These are phyloP conservation scores for Balamuthia mandrillaris DNA, from an alignment of 208 protist species.

Conservation along the genomic window DNA sequence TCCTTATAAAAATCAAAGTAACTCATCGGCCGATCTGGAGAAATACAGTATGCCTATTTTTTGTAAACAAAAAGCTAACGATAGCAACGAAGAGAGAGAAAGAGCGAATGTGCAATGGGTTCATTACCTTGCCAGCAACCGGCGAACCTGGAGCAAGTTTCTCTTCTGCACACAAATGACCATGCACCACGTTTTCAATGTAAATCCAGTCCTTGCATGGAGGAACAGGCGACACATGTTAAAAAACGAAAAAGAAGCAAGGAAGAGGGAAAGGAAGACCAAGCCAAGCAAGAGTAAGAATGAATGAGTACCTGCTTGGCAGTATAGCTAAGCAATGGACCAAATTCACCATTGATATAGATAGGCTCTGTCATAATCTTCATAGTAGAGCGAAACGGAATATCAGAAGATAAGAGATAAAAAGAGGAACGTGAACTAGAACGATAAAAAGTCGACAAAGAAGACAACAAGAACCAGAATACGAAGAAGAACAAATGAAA, in stretches of 20 bases:
- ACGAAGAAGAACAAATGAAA: background rate
- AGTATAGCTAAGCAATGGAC: background rate
- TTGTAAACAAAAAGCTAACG: background rate
- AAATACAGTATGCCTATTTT: slow-evolving; percentile 21
- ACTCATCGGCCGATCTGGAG: background rate
- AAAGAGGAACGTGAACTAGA: background rate
- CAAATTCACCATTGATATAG: background rate
- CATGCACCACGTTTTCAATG: slow-evolving; percentile 58
- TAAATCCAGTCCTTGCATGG: slow-evolving; percentile 53
- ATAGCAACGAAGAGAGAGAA: background rate
- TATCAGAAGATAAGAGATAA: background rate
- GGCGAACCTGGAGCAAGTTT: background rate
- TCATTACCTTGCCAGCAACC: background rate
- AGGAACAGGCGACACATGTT: background rate
- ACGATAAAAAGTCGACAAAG: background rate
- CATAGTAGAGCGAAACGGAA: background rate
- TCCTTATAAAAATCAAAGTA: background rate
- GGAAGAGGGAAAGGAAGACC: background rate
- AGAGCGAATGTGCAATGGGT: background rate
- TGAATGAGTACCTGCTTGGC: background rate
- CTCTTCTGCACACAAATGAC: slow-evolving; percentile 42
- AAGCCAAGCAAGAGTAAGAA: no score
- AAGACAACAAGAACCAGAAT: background rate
- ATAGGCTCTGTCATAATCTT: background rate
- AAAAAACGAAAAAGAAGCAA: background rate